Base-by-base conservation (phyloP, 345 rosid species). In the Reutealis trisperma region DNA sequence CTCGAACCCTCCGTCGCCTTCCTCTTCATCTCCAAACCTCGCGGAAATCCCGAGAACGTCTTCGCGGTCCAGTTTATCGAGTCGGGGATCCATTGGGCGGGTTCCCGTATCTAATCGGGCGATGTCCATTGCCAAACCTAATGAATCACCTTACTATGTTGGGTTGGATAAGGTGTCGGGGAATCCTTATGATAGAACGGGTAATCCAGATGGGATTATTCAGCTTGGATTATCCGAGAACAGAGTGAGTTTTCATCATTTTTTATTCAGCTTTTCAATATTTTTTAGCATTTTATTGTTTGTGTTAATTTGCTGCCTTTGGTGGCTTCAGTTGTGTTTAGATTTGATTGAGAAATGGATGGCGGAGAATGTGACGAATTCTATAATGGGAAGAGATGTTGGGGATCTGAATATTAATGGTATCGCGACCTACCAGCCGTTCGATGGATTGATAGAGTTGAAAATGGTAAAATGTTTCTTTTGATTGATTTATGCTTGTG, bases 161-260 rank as follows among this genome's bases (percentile, higher is more conserved):
- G 97, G 98, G 57, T 34, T 85, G 73, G 93, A 90, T 74, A 90
- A 85, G 88, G 91, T 73, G 19, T 67, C 74, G 63, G 78, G 71
- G 82, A 94, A 95, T 76, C 93, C 89, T 13, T 93, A 89, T 68
- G 85, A 90, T 75, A 84, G 88, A 75, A 63, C 71, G 22, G 21
- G 1, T 63, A 93, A 93, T 37, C 89, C 87, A 0, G 73, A 86
- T 61, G 98, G 98, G 77, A 73, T 90, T 74, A 82, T 95, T 58
- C 99, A 93, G 89, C 97, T 95, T 22, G 99, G 97, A 2, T 84
- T 95, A 77, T 81, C 98, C 14, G 98, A 93, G 87, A 93, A 92
- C 74, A 84, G 84, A 62, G 97, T 95, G 77, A 77, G 88, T 83
- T 52, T 27, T n/a, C 15, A 7, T 59, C 8, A 4, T 58, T 16